Evolutionary conservation across 23 red algal species (phyloP).

Genomic region (Gracilaria domingensis): DNA sequence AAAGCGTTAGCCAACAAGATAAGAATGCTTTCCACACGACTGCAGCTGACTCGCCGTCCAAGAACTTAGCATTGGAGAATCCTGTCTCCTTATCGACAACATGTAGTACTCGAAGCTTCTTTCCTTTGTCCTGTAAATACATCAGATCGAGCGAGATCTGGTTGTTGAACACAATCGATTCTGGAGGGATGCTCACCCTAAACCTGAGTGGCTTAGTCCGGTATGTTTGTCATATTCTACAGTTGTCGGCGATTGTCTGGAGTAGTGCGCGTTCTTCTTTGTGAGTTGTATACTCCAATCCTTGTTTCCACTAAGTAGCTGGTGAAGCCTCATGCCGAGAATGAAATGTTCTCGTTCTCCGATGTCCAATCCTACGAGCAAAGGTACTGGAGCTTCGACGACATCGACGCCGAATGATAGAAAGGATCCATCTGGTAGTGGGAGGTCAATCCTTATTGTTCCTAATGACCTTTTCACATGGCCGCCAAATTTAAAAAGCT

Average conservation of each 20-base stretch:
- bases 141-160: not conserved
- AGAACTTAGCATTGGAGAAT: slow-evolving; percentile 2
- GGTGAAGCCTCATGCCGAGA: not conserved
- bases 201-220: not conserved
- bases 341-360: not conserved
- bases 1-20: slow-evolving; percentile 26
- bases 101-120: not conserved
- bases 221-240: not conserved
- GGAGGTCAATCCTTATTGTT: not conserved
- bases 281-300: too few species aligned
- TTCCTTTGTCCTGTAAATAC: not conserved
- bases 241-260: not conserved
- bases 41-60: not conserved
- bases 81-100: slow-evolving; percentile 41
- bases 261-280: too few species aligned
- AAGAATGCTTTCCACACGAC: slow-evolving; percentile 33
- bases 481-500: not conserved
- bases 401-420: not conserved
- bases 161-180: not conserved
- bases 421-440: not conserved
- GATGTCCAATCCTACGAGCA: not conserved
- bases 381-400: not conserved
- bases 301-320: too few species aligned
- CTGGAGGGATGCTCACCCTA: not conserved
- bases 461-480: not conserved